phyloP scores from a whole-genome alignment of 768 basidiomycete species.

The Lactifluus pinguis region DNA sequence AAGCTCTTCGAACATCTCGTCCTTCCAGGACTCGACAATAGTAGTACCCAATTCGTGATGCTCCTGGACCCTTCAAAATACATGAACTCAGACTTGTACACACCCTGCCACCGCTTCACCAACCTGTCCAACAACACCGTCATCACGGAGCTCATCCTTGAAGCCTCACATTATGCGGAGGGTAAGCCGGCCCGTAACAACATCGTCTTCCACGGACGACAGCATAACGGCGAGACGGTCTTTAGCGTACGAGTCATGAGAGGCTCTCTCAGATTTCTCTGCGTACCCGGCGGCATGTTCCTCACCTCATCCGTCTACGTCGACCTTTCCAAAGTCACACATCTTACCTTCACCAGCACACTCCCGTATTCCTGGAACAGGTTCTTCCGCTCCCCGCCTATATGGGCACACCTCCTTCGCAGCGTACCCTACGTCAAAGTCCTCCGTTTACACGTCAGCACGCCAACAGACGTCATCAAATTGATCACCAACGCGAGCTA shows the following conservation, averaged over 20 bases:
- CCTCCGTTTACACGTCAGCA: neutral
- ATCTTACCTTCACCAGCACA: conserved; percentile 8
- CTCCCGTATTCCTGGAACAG: conserved; percentile 1
- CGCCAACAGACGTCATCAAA: neutral
- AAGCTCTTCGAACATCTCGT: conserved; percentile 12
- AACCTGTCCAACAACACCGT: neutral
- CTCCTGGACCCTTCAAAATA: conserved; percentile 2
- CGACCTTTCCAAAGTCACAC: neutral
- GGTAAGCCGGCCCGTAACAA: conserved; percentile 4
- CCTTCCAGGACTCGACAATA: neutral
- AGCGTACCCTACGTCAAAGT: neutral
- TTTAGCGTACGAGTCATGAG: conserved; percentile 5
- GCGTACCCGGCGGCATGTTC: neutral
- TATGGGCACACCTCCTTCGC: conserved; percentile 2
- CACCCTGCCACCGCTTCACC: neutral
- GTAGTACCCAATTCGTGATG: neutral
- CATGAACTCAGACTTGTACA: neutral
- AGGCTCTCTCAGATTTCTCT: neutral
- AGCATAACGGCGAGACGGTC: neutral
- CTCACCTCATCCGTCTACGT: conserved; percentile 4
- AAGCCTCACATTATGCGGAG: conserved; percentile 1
- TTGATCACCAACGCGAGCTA: neutral
- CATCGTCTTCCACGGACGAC: conserved; percentile 10
- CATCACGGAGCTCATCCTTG: conserved; percentile 4
- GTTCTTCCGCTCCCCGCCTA: neutral